Conservation (phyloP, 2,329 filamentous ascomycete genomes). For the Monosporascus sp. region DNA sequence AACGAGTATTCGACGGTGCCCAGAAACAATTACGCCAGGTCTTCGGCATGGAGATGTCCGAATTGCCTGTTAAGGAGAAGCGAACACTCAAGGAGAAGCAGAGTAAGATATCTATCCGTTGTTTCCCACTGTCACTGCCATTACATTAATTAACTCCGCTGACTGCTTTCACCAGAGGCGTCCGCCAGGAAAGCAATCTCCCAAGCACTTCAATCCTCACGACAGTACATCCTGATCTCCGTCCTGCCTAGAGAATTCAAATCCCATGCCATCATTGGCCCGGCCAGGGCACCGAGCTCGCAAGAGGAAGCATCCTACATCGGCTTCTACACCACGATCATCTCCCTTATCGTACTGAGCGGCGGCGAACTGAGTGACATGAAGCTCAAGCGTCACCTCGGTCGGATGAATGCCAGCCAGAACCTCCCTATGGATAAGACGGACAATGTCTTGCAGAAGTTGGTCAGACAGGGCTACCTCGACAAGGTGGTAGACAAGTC, state of each 20-base stretch:
- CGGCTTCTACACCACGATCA: constrained; percentile 73
- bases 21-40: constrained; percentile 64
- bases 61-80: constrained; percentile 77
- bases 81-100: constrained; percentile 71
- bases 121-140: not conserved
- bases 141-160: not conserved
- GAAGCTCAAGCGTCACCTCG: constrained; percentile 71
- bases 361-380: constrained; percentile 70
- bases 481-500: constrained; percentile 64
- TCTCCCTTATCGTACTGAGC: constrained; percentile 70
- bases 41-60: constrained; percentile 91
- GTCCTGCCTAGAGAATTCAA: constrained; percentile 65
- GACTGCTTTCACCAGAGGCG: constrained; percentile 24
- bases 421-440: constrained; percentile 72
- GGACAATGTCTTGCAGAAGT: constrained; percentile 65
- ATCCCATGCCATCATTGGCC: constrained; percentile 59
- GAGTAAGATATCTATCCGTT: constrained; percentile 43
- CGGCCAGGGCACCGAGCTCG: constrained; percentile 59
- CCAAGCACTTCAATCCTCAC: constrained; percentile 50
- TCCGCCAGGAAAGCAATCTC: constrained; percentile 32
- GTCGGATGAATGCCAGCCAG: constrained; percentile 67
- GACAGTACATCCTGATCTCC: constrained; percentile 72
- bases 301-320: constrained; percentile 73
- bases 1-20: constrained; percentile 67
- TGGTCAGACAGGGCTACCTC: constrained; percentile 80